Evolutionary conservation across 306 rosid species (phyloP), one percentile per base, ranked within the genome.

Genomic region (Cyclanthera cordifolia): DNA sequence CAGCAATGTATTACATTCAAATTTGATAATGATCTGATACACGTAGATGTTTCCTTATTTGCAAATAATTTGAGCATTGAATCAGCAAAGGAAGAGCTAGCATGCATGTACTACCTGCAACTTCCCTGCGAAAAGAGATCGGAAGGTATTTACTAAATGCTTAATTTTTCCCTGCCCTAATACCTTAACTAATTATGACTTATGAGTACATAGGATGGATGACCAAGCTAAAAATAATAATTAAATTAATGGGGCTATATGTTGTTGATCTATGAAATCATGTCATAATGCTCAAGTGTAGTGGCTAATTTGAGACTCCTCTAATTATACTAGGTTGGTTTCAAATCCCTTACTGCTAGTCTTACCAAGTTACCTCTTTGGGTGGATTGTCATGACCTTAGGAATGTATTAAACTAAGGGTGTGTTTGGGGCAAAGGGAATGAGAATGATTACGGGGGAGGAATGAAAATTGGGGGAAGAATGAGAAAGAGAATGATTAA

Each of bases 51-150:
- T 73, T 53, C 68, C 77, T 81, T 77, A 34, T 84, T 81, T 48
- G 69, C 71, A 63, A 83, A 78, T 65, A 84, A 73, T 74, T 61
- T 87, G 72, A 75, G 82, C 76, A 73, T 81, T 52, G 93, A 83
- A 55, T 80, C 88, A 51, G 73, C 88, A 74, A 87, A 87, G 84
- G 83, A 86, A 73, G 88, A 72, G 75, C 73, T 86, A 60, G 96
- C 98, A 50, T 93, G 98, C 88, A 74, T 78, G 55, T 93, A 86
- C 76, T 89, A 89, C 79, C 81, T 87, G 63, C 91, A 79, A 64
- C 85, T 87, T 80, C 93, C 91, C 21, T 8, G 55, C 3, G 95
- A 86, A 77, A 87, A 74, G 81, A 83, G 75, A 85, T 85, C 90
- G n/a, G 96, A 84, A 70, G 98, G 98, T 89, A 89, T 69, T 79